Evolutionary conservation across 495 filamentous ascomycete genomes (phyloP).

Genomic region (Penicillium coffeae): DNA sequence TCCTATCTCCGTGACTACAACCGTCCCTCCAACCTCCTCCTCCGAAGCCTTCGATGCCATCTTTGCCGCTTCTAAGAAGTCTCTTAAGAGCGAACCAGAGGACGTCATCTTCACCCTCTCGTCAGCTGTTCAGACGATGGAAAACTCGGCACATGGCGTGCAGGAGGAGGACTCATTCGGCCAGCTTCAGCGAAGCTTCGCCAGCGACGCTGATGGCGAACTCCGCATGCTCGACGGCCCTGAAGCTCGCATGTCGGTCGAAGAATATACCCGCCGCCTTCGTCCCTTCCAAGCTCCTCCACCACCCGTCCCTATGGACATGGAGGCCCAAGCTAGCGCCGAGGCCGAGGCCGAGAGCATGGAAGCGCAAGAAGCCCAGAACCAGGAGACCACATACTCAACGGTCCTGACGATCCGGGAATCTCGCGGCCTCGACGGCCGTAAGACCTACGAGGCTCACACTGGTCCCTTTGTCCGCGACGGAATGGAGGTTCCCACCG

Average conservation of each 20-base stretch:
- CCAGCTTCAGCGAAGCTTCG: slow-evolving; percentile 44
- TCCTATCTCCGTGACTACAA: slow-evolving; percentile 81
- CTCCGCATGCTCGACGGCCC: slow-evolving; percentile 44
- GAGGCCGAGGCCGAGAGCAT: slow-evolving; percentile 10
- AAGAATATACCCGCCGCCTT: slow-evolving; percentile 56
- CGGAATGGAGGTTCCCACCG: slow-evolving; percentile 35
- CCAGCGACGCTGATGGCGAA: slow-evolving; percentile 43
- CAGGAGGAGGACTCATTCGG: slow-evolving; percentile 46
- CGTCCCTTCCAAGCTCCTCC: slow-evolving; percentile 77
- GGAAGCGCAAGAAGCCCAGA: slow-evolving; percentile 18
- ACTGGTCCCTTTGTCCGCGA: slow-evolving; percentile 39
- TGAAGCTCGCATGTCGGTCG: slow-evolving; percentile 42
- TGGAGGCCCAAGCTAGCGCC: slow-evolving; percentile 10
- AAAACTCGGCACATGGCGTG: slow-evolving; percentile 51
- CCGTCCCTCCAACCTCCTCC: slow-evolving; percentile 68
- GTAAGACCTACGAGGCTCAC: slow-evolving; percentile 55
- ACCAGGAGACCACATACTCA: slow-evolving; percentile 56
- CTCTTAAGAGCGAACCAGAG: slow-evolving; percentile 48
- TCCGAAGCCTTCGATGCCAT: slow-evolving; percentile 74
- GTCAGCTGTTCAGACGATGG: slow-evolving; percentile 66
- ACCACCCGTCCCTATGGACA: slow-evolving; percentile 55
- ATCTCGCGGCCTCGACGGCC: slow-evolving; percentile 63
- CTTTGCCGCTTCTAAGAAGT: slow-evolving; percentile 56
- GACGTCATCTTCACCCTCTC: slow-evolving; percentile 80
- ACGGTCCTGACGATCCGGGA: slow-evolving; percentile 81